These are phyloP conservation scores for Alternaria dauci DNA, from an alignment of 2,329 filamentous ascomycete species.

Conservation along the genomic window DNA sequence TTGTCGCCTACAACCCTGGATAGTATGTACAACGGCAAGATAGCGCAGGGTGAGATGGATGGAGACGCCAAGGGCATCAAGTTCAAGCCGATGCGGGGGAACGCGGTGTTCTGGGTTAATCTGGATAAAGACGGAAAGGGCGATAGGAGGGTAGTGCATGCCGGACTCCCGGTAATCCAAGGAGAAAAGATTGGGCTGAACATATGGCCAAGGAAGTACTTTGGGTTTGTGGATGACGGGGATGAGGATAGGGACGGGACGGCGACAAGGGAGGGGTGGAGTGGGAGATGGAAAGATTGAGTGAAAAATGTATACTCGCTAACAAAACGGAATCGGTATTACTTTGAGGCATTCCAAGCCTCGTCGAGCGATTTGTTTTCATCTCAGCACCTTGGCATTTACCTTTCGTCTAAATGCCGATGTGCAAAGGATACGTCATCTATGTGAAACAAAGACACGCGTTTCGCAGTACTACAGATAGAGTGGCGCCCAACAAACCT, in stretches of 20 bases:
- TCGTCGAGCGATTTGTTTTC: not conserved
- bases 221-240: constrained; percentile 12
- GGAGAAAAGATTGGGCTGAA: constrained; percentile 68
- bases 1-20: constrained; percentile 12
- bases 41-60: constrained; percentile 27
- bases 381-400: not conserved
- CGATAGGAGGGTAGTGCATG: constrained; percentile 59
- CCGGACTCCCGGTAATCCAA: constrained; percentile 62
- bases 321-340: not conserved
- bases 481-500: not conserved
- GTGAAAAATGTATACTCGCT: not conserved
- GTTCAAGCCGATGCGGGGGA: constrained; percentile 63
- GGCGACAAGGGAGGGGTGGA: constrained; percentile 11
- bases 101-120: constrained; percentile 69
- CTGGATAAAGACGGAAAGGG: constrained; percentile 55
- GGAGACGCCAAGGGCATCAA: constrained; percentile 48
- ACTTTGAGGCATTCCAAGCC: not conserved
- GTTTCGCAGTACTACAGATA: not conserved
- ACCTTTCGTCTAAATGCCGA: not conserved
- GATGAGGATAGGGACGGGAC: not conserved
- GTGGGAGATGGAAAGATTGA: constrained; percentile 23
- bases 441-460: constrained; percentile 1
- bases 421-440: not conserved
- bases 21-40: constrained; percentile 21
- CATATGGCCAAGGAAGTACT: constrained; percentile 59